Base-by-base conservation (phyloP, 2,329 filamentous ascomycete genomes). In the Epichloe brachyelytri region DNA sequence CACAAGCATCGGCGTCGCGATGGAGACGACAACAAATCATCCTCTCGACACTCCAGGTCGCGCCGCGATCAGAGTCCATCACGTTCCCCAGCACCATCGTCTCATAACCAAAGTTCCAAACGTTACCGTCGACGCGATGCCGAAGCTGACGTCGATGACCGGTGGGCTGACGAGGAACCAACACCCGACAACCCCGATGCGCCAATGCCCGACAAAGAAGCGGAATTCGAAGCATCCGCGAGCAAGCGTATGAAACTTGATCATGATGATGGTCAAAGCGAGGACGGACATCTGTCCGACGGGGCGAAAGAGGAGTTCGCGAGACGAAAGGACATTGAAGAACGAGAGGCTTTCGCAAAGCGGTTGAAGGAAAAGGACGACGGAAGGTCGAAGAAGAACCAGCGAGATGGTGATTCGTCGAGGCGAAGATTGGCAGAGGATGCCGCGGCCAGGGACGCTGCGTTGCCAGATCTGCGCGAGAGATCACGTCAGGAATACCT, bases 401-500 rank as follows among this genome's bases (percentile, higher is more conserved):
- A 81, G 2, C 78, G 73, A 65, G 56, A 79, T 72, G 73, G 78
- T 48, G 71, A 71, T 45, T 73, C 79, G 8, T 78, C 78, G 1
- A 75, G 82, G 55, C 72, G 83, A 46, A 63, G 57, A 40, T 57
- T 67, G 4, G 66, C 62, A 2, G 65, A 68, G 8, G 82, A 89
- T 63, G 75, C 82, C 4, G 76, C 78, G 38, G 79, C 84, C 6
- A 76, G 85, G 52, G 76, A 75, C 55, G 82, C 82, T 8, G 85
- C 85, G n/a, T 76, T 95, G 64, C 82, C 83, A 3, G 89, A 94
- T 54, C 68, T 96, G 17, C 79, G 93, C 41, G 75, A 93, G 61
- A 80, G 88, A 34, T 95, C 90, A 3, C 80, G 93, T 54, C 90
- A 96, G 63, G 85, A 93, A 57, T 98, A 98, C 63, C 75, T 98